A percentile compares a stretch with the other conserved stretches of the same genome.
phyloP scores from a whole-genome alignment of 768 basidiomycete species.

The Lactarius sanguifluus region DNA sequence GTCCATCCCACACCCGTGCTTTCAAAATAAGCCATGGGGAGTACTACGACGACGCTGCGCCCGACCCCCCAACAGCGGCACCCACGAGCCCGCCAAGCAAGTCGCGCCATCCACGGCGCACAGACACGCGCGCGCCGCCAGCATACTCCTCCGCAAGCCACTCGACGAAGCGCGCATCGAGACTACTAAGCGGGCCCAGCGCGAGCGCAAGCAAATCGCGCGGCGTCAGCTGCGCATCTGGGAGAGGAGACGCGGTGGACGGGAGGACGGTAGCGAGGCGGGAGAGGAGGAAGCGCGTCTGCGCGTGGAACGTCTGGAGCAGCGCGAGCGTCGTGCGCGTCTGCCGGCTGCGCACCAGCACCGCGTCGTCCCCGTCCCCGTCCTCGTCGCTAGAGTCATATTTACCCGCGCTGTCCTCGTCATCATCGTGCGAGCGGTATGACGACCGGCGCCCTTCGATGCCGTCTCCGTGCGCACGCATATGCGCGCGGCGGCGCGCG shows the following conservation, averaged over 20 bases:
- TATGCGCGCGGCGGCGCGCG: slow-evolving; percentile 35
- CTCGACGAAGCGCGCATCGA: slow-evolving; percentile 74
- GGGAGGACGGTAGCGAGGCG: not conserved
- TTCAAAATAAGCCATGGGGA: no score
- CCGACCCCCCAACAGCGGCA: slow-evolving; percentile 36
- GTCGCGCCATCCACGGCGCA: slow-evolving; percentile 50
- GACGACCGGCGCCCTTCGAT: slow-evolving; percentile 56
- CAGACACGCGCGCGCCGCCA: slow-evolving; percentile 38
- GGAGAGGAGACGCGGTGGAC: not conserved
- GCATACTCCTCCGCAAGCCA: slow-evolving; percentile 72
- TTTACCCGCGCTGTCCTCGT: not conserved
- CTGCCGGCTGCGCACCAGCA: slow-evolving; percentile 36
- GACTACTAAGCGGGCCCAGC: slow-evolving; percentile 67
- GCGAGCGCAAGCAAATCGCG: slow-evolving; percentile 56
- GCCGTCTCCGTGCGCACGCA: slow-evolving; percentile 64
- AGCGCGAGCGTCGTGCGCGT: no score
- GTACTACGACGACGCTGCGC: not conserved
- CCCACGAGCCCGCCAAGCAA: slow-evolving; percentile 45
- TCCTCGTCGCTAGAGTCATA: no score
- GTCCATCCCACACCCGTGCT: no score
- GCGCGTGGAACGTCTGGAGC: no score
- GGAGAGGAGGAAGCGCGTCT: no score
- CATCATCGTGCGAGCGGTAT: slow-evolving; percentile 25
- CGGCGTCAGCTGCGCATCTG: slow-evolving; percentile 4
- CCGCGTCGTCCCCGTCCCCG: slow-evolving; percentile 45